Percentiles rank a stretch among this genome's conserved stretches.
Conservation (phyloP, 2,329 filamentous ascomycete species). For the Thermoascus crustaceus region DNA sequence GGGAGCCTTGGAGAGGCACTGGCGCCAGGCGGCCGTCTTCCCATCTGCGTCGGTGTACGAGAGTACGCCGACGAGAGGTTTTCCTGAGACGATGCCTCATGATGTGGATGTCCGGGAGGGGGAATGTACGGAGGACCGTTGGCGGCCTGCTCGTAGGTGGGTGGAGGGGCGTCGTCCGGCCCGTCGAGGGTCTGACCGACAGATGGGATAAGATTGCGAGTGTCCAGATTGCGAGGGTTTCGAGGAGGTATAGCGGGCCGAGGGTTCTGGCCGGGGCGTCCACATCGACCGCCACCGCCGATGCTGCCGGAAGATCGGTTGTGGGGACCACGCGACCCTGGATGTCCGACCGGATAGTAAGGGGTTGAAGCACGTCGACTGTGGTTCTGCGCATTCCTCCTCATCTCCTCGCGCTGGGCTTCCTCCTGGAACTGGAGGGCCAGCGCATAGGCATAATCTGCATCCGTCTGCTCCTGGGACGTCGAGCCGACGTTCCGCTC, state of each 20-base stretch:
- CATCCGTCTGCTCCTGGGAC: constrained; percentile 59
- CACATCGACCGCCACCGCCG: constrained; percentile 7
- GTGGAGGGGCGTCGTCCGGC: constrained; percentile 50
- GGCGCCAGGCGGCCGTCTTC: constrained; percentile 10
- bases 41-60: constrained; percentile 5
- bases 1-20: constrained; percentile 8
- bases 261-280: constrained; percentile 6
- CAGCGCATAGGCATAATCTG: constrained; percentile 75
- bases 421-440: constrained; percentile 92
- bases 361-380: constrained; percentile 15
- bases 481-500: constrained; percentile 12
- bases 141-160: constrained; percentile 58
- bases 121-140: constrained; percentile 49
- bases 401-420: constrained; percentile 56
- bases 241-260: constrained; percentile 4
- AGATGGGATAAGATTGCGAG: constrained; percentile 3
- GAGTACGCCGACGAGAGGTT: constrained; percentile 4
- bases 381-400: constrained; percentile 35
- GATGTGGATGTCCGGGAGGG: constrained; percentile 32
- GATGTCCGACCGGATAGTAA: constrained; percentile 11
- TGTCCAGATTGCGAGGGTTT: no score
- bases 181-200: constrained; percentile 25
- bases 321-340: constrained; percentile 7
- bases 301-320: constrained; percentile 16
- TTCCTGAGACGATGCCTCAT: constrained; percentile 15